phyloP scores from a whole-genome alignment of 192 early-diverging fungal species.

The Diversispora epigaea region DNA sequence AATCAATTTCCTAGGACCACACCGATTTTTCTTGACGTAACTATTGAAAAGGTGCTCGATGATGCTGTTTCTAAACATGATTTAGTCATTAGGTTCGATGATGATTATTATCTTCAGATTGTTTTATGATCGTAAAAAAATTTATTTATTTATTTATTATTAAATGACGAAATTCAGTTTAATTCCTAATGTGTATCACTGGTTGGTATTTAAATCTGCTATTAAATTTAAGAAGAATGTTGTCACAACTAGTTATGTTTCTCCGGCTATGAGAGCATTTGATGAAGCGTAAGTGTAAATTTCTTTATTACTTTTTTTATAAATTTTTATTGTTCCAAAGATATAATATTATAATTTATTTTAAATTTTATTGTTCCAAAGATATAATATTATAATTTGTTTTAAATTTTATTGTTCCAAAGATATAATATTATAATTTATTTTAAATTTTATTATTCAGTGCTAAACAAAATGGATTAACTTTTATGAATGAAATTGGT shows the following conservation, averaged over 20 bases:
- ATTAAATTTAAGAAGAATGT: slow-evolving; percentile 90
- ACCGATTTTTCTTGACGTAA: slow-evolving; percentile 77
- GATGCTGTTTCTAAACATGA: slow-evolving; percentile 81
- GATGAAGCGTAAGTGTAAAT: slow-evolving; percentile 68
- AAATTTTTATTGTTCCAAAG: background rate
- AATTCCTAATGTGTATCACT: slow-evolving; percentile 90
- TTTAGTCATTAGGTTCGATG: slow-evolving; percentile 75
- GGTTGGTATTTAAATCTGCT: slow-evolving; percentile 86
- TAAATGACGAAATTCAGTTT: slow-evolving; percentile 45
- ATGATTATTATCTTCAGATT: background rate
- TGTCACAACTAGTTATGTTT: slow-evolving; percentile 96
- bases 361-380: background rate
- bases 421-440: background rate
- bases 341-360: background rate
- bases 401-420: background rate
- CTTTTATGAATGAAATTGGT: slow-evolving; percentile 97
- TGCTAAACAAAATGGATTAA: slow-evolving; percentile 83
- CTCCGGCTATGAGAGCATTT: slow-evolving; percentile 88
- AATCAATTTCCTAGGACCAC: slow-evolving; percentile 59
- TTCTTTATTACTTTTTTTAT: background rate
- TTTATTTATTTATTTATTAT: background rate
- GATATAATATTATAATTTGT: background rate
- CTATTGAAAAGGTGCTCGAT: slow-evolving; percentile 70
- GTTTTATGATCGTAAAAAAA: background rate
- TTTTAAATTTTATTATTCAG: slow-evolving; percentile 39